Evolutionary conservation across 805 yeast genomes (phyloP), one percentile per base, ranked within the genome.

Genomic region (Dipodascopsis uninucleata): DNA sequence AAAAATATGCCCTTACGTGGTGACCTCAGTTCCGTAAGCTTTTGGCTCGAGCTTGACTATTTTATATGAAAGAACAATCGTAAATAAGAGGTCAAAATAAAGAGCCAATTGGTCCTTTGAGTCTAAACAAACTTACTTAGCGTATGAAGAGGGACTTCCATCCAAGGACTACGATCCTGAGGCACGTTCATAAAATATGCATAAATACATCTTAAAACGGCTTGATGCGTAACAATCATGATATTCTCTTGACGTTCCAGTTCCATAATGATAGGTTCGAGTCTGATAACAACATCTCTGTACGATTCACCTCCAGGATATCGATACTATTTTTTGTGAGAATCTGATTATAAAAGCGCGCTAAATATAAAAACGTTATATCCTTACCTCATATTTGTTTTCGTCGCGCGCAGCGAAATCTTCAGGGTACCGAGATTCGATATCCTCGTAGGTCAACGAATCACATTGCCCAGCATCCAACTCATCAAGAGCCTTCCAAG

Each of bases 171-270:
- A 64, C 87, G 90, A 58, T 90, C 96, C 64, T 90, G 97, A 3
- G 97, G 96, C 16, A 93, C 95, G 62, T 93, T 90, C 97, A 93
- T 93, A 62, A 89, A 93, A 66, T 93, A 93, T 5, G 98, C 97
- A 66, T 93, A 93, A 41, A 93, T 81, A 62, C 99, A 93, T 59
- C 99, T 77, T 55, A 93, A 71, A 8, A 93, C 97, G 0, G 97
- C 97, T 67, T 93, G 99, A 65, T 93, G 99, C 3, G 98, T 93
- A 33, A 93, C 93, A 49, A 93, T 90, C 62, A 93, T 72, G 39
- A 93, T 88, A 64, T 93, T 89, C 59, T 93, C 97, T 67, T 90
- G 97, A 49, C 97, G 81, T 68, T 93, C 99, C 54, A 93, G 74
- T 66, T 93, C 98, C 98, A 93, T 93, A 51, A 93, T 93, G 55